phyloP scores from a whole-genome alignment of 176 grass and related monocot genomes.

The Thalia dealbata region DNA sequence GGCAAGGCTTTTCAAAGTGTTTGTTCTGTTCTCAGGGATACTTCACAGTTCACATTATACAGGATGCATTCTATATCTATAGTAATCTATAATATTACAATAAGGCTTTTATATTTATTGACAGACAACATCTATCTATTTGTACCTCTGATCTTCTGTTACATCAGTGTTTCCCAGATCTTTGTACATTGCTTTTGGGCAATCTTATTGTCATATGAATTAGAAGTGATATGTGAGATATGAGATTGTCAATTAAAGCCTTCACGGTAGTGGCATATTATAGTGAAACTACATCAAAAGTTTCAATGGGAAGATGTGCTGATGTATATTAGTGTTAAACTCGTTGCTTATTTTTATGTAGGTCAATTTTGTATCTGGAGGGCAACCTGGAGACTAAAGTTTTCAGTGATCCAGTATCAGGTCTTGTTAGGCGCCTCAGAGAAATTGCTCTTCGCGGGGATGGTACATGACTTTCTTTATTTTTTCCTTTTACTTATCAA shows the following conservation, averaged over 20 bases:
- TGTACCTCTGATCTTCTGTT: too few species aligned
- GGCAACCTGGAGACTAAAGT: slow-evolving; percentile 91
- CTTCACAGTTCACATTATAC: too few species aligned
- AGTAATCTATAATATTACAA: background rate
- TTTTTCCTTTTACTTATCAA: slow-evolving; percentile 6
- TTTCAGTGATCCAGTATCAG: slow-evolving; percentile 66
- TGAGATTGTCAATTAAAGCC: background rate
- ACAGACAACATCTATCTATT: too few species aligned
- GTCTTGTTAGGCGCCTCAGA: slow-evolving; percentile 87
- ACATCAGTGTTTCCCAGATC: too few species aligned
- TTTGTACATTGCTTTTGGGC: background rate
- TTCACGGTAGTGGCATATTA: too few species aligned
- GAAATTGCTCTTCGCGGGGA: slow-evolving; percentile 70
- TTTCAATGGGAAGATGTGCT: background rate
- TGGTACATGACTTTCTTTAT: slow-evolving; percentile 35
- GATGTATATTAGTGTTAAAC: background rate
- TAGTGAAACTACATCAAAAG: too few species aligned
- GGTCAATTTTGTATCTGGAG: slow-evolving; percentile 84
- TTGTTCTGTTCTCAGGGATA: too few species aligned
- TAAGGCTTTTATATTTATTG: too few species aligned
- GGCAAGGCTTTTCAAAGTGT: too few species aligned
- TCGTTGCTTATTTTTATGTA: slow-evolving; percentile 23
- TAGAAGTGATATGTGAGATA: background rate
- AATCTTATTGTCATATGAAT: background rate
- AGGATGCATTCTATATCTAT: background rate